These are phyloP conservation scores for Candida peoriensis DNA, from an alignment of 805 yeast species.

Conservation along the genomic window DNA sequence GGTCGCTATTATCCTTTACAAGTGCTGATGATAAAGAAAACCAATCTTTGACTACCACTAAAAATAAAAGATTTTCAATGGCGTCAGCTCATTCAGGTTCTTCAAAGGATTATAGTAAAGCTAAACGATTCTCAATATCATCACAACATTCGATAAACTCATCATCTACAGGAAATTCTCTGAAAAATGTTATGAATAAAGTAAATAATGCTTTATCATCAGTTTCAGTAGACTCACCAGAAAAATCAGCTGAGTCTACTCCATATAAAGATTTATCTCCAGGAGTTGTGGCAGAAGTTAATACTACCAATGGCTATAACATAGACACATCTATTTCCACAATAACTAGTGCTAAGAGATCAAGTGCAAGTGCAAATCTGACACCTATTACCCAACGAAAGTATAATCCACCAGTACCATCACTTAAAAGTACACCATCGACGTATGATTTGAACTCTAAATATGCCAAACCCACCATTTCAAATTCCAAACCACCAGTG, in stretches of 20 bases:
- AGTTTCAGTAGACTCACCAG: constrained; percentile 19
- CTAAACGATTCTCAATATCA: constrained; percentile 20
- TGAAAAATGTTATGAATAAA: constrained; percentile 20
- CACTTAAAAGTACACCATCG: constrained; percentile 2
- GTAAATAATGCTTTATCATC: constrained; percentile 21
- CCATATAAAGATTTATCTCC: constrained; percentile 17
- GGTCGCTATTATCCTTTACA: constrained; percentile 24
- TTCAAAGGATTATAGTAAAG: constrained; percentile 6
- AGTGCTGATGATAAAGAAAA: constrained; percentile 21
- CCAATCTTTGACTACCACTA: constrained; percentile 1
- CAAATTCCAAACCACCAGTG: constrained; percentile 8
- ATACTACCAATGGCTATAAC: too few species aligned
- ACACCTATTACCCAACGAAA: constrained; percentile 7
- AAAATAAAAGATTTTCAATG: constrained; percentile 10
- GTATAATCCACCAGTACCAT: not conserved
- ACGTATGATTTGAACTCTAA: too few species aligned
- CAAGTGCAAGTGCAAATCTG: constrained; percentile 7
- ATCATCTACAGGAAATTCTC: constrained; percentile 14
- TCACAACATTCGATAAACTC: constrained; percentile 16
- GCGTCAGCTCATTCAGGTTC: constrained; percentile 8
- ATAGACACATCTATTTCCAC: too few species aligned
- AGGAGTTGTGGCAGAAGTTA: constrained; percentile 21
- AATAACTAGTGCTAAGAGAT: constrained; percentile 3
- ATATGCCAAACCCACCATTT: too few species aligned
- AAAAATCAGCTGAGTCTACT: constrained; percentile 17